These are phyloP conservation scores for Clitopilus hobsonii DNA, from an alignment of 768 basidiomycete species.

Conservation along the genomic window DNA sequence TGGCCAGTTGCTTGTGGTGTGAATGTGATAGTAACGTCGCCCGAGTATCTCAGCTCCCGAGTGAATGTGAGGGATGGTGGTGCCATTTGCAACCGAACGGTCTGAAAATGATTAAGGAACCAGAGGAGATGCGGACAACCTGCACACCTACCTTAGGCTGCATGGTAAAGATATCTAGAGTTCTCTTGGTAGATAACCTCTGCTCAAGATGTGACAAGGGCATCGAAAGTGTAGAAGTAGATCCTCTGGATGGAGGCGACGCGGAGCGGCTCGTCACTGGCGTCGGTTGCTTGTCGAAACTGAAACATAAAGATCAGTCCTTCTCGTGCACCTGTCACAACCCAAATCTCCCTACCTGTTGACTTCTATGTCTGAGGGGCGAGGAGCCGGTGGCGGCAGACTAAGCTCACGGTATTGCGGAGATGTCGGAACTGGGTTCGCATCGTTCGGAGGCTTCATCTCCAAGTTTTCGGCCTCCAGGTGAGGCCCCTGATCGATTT, in stretches of 20 bases:
- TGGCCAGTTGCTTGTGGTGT: constrained; percentile 68
- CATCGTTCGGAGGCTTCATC: not conserved
- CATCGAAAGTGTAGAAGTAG: constrained; percentile 46
- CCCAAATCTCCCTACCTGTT: constrained; percentile 18
- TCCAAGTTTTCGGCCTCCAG: no score
- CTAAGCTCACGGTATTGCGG: not conserved
- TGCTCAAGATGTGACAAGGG: constrained; percentile 78
- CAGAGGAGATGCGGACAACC: no score
- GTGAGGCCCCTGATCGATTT: constrained; percentile 48
- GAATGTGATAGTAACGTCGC: constrained; percentile 71
- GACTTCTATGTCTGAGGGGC: constrained; percentile 16
- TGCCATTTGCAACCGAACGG: constrained; percentile 85
- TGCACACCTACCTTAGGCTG: constrained; percentile 90
- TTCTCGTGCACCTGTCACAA: no score
- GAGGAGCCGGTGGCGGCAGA: not conserved
- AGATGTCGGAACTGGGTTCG: not conserved
- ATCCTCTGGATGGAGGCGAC: constrained; percentile 22
- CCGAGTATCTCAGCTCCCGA: constrained; percentile 70
- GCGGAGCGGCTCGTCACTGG: constrained; percentile 49
- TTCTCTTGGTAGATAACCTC: constrained; percentile 69
- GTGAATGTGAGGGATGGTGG: constrained; percentile 75
- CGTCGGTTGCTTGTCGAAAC: constrained; percentile 7
- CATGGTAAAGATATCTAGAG: constrained; percentile 96
- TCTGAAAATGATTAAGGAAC: constrained; percentile 39
- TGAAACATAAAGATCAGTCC: no score